Base-by-base conservation (phyloP, 441 rosid species). In the Eutrema salsugineum region DNA sequence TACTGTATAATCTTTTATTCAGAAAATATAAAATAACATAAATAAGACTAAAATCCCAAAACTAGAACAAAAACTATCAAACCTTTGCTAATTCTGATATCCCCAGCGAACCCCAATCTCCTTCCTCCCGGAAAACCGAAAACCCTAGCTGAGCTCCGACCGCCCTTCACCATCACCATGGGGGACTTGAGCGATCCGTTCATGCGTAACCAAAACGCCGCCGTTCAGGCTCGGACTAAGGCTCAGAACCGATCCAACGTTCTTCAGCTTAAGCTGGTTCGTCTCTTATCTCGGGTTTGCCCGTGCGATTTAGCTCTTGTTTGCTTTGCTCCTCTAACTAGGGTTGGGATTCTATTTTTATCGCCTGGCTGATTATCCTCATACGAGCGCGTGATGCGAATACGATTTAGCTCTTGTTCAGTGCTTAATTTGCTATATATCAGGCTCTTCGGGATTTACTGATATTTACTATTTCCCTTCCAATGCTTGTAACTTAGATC, bases 261-360 rank as follows among this genome's bases (percentile, higher is more conserved):
- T 78, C 97, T 89, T 73, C 99, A 94, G 91, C 99, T 94, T 66
- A 92, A 94, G 83, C 85, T 92, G 88, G 99, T 94, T 67, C 39
- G 84, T 79, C 47, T 24, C 67, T 53, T 61, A 0, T 20, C 65
- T 24, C 48, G 43, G 9, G 46, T 46, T 67, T 81, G 22, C 39
- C 4, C 16, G 1, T 28, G 12, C 42, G 61, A 56, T 16, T 33
- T 33, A 16, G n/a, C 27, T 56, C 39, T 33, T 8, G 28, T 54
- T 40, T 38, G 24, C 12, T 63, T 5, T 19, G 3, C 14, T 51
- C 1, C 48, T 49, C 60, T 38, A 11, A 19, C 30, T 20, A 22
- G 40, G 24, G 6, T 46, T 17, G 19, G 10, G 22, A 24, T 22
- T 39, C 43, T 53, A 30, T 8, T 28, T 28, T 5, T 5, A 42